Evolutionary conservation across 108 stramenopile species (phyloP).

Genomic region (Cylindrotheca closterium): DNA sequence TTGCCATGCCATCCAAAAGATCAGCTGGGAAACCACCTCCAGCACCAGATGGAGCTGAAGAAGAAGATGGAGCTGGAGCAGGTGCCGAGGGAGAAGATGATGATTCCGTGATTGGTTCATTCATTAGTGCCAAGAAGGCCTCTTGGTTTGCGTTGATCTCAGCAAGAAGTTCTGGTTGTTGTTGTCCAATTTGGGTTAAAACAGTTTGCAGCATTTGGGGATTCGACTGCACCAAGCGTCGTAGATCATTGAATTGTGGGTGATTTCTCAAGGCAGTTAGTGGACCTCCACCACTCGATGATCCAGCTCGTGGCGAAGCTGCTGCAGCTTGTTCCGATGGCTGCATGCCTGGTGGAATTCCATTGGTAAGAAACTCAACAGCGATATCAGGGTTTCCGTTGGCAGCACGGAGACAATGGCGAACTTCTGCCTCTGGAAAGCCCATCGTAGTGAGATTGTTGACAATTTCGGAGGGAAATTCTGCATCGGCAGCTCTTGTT

Average conservation of each 20-base stretch:
- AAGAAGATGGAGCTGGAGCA: slow-evolving; percentile 25
- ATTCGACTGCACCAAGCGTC: slow-evolving; percentile 91
- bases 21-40: slow-evolving; percentile 46
- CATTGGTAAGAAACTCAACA: slow-evolving; percentile 96
- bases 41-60: slow-evolving; percentile 34
- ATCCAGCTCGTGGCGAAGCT: slow-evolving; percentile 25
- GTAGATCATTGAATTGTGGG: slow-evolving; percentile 93
- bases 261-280: slow-evolving; percentile 87
- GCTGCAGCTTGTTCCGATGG: slow-evolving; percentile 33
- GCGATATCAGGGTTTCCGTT: slow-evolving; percentile 94
- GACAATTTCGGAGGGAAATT: slow-evolving; percentile 66
- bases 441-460: slow-evolving; percentile 80
- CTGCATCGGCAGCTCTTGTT: slow-evolving; percentile 39
- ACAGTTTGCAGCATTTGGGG: slow-evolving; percentile 87
- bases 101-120: slow-evolving; percentile 89
- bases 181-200: slow-evolving; percentile 88
- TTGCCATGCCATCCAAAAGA: slow-evolving; percentile 72
- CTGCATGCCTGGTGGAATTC: slow-evolving; percentile 84
- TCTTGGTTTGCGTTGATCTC: slow-evolving; percentile 94
- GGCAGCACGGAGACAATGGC: slow-evolving; percentile 91
- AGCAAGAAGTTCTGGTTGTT: slow-evolving; percentile 88
- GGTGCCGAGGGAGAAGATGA: slow-evolving; percentile 26
- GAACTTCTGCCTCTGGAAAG: slow-evolving; percentile 81
- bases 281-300: slow-evolving; percentile 41
- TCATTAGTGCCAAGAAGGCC: slow-evolving; percentile 95